Evolutionary conservation across 2,329 filamentous ascomycete genomes (phyloP), one percentile per base, ranked within the genome.

Genomic region (Fusarium siculi): DNA sequence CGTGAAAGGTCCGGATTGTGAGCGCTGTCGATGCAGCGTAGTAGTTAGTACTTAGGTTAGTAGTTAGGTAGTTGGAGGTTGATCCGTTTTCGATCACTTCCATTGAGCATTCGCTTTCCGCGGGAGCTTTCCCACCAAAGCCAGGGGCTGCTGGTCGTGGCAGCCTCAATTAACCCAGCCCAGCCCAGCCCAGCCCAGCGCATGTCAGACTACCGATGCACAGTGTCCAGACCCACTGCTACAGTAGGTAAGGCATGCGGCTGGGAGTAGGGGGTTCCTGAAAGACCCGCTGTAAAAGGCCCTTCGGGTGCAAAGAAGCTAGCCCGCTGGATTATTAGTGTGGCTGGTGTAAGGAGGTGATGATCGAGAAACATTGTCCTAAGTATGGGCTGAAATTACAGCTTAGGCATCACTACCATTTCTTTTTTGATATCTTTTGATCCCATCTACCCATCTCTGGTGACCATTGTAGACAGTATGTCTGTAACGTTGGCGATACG

Each of bases 201-300:
- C 64, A 63, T 74, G 71, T 73, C 75, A 77, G 58, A 70, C 68
- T 67, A 36, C 54, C 54, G 50, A 61, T 69, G 65, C 62, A 73
- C 65, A 75, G 75, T 76, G 74, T 68, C 64, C 65, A 54, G 68
- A 53, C 53, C 68, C 54, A 61, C 74, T 58, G 39, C 63, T 44
- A 44, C 43, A 28, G 32, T 52, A 30, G 25, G 23, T 28, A 60
- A 39, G 61, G 61, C 67, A 59, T 76, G 74, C 75, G 75, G 74
- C 75, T 77, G 62, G 75, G 66, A 61, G 58, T 70, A 77, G 61
- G 75, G 66, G 70, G 60, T 66, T 59, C 74, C 68, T 68, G 60
- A 44, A 40, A 46, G 70, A 40, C 49, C 64, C 58, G 52, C 65
- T 68, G 52, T 56, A 74, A 72, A 76, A 66, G 66, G 61, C 61